Evolutionary conservation across 805 yeast species (phyloP).

Genomic region (Kodamaea restingae): DNA sequence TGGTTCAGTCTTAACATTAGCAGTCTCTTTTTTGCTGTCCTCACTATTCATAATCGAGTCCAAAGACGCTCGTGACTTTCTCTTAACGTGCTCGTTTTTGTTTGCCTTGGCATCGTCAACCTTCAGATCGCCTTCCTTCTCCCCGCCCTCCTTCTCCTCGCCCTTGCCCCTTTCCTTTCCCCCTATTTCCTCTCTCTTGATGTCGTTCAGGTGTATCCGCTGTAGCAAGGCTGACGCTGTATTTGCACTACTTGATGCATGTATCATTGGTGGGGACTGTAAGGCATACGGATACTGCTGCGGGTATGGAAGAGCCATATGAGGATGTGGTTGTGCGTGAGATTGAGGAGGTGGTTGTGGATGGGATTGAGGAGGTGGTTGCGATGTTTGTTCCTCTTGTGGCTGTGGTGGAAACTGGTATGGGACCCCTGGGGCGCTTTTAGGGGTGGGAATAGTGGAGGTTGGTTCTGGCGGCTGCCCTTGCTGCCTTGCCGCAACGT

Average conservation of each 20-base stretch:
- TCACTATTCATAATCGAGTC: conserved; percentile 8
- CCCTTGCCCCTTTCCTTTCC: too few relatives aligned
- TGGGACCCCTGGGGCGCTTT: conserved; percentile 1
- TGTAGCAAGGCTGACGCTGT: neutral
- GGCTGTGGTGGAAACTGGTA: neutral
- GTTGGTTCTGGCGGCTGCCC: conserved; percentile 7
- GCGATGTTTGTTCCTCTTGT: conserved; percentile 2
- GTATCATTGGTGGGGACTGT: conserved; percentile 8
- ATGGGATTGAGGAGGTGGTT: conserved; percentile 1
- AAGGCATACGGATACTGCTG: neutral
- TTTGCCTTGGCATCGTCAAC: too few relatives aligned
- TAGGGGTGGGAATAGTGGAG: neutral
- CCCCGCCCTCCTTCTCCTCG: too few relatives aligned
- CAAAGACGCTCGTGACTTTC: neutral
- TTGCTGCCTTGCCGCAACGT: conserved; percentile 45
- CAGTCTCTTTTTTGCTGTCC: neutral
- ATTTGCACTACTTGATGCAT: conserved; percentile 1
- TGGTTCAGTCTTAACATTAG: too few relatives aligned
- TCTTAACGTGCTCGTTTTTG: neutral
- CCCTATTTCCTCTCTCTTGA: neutral
- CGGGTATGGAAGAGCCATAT: neutral
- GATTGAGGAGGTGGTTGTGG: conserved; percentile 4
- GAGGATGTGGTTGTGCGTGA: too few relatives aligned
- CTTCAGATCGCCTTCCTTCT: too few relatives aligned
- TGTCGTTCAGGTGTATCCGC: neutral